phyloP scores from a whole-genome alignment of 2,329 filamentous ascomycete species.

The Xylariaceae sp. region DNA sequence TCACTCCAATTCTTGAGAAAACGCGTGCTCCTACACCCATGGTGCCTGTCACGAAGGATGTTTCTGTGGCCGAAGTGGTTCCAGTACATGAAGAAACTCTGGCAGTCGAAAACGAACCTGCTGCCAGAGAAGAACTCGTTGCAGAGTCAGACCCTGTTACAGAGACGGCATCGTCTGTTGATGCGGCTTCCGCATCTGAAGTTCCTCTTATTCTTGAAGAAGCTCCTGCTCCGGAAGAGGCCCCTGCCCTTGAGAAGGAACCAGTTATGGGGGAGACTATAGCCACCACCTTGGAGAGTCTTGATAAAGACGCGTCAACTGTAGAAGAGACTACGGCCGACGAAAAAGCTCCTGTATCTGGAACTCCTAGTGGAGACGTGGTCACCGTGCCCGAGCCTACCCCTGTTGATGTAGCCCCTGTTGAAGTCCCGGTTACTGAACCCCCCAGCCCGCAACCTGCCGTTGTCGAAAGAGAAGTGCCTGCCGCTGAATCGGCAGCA shows the following conservation, averaged over 20 bases:
- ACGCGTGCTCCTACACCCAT: background rate
- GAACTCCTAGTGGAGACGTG: conserved; percentile 1
- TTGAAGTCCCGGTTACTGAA: conserved; percentile 1
- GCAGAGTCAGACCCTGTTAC: background rate
- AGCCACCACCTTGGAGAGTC: no score
- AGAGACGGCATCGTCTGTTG: background rate
- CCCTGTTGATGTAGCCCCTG: background rate
- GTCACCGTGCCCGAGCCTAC: background rate
- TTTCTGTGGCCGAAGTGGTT: background rate
- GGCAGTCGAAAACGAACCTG: background rate
- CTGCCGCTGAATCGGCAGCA: background rate
- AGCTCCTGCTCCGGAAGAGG: background rate
- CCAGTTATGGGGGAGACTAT: background rate
- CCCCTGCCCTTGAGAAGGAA: background rate
- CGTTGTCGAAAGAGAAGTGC: conserved; percentile 8
- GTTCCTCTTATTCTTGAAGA: conserved; percentile 1
- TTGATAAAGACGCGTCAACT: background rate
- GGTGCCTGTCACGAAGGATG: background rate
- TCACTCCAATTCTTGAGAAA: background rate
- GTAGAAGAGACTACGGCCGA: conserved; percentile 1
- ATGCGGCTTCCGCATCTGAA: background rate
- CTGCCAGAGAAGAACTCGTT: background rate
- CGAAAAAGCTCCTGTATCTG: background rate
- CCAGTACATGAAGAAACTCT: background rate
- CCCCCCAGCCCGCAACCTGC: background rate